Conservation (phyloP, 176 grass and related monocot species). For the Pharus latifolius region DNA sequence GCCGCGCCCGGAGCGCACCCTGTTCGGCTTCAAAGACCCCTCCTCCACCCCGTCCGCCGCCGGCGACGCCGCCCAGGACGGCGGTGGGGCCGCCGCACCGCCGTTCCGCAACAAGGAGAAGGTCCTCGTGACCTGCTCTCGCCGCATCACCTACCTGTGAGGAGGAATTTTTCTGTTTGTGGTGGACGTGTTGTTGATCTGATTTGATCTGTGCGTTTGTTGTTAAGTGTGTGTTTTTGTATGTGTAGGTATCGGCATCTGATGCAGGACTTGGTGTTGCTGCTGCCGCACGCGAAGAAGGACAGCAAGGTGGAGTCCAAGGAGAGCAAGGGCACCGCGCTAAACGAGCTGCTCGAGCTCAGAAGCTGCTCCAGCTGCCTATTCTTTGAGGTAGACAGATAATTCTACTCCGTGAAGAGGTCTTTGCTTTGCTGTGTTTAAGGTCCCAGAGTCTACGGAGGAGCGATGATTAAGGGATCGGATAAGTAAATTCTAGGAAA, state of each 20-base stretch:
- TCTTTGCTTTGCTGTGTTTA: background rate
- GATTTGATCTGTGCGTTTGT: background rate
- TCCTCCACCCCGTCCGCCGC: background rate
- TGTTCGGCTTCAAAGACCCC: constrained; percentile 69
- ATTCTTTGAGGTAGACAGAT: constrained; percentile 75
- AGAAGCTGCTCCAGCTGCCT: constrained; percentile 77
- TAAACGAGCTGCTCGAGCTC: constrained; percentile 87
- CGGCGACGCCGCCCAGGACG: background rate
- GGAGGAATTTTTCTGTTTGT: background rate
- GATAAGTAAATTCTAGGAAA: background rate
- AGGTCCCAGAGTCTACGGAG: no score
- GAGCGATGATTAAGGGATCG: background rate
- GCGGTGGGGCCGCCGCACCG: background rate
- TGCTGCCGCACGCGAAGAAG: constrained; percentile 85
- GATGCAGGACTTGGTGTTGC: constrained; percentile 68
- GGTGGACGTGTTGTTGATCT: background rate
- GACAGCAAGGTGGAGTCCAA: constrained; percentile 94
- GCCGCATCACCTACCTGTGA: constrained; percentile 72
- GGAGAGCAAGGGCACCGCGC: constrained; percentile 68
- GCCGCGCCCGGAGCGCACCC: constrained; percentile 43
- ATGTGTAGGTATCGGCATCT: constrained; percentile 66
- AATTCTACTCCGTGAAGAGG: background rate
- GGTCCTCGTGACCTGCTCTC: constrained; percentile 80
- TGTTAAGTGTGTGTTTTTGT: background rate
- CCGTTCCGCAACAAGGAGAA: constrained; percentile 88